Percentiles rank a stretch among this genome's conserved stretches.
phyloP scores from a whole-genome alignment of 192 early-diverging fungal species.

The Podila clonocystis region DNA sequence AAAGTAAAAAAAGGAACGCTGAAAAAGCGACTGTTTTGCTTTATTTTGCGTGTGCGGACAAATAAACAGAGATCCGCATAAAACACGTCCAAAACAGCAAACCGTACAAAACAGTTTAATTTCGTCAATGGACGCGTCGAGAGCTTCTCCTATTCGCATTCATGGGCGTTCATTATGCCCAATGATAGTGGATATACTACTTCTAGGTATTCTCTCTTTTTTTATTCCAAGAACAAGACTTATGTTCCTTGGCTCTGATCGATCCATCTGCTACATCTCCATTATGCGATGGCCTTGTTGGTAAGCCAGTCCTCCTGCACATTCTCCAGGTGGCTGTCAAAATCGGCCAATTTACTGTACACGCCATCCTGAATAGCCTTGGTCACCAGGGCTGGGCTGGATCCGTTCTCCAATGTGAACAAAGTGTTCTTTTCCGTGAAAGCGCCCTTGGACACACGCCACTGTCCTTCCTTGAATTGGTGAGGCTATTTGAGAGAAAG shows the following conservation, averaged over 20 bases:
- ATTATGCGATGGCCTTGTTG: slow-evolving; percentile 38
- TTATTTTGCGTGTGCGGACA: no score
- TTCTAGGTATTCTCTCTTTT: not conserved
- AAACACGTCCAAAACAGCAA: no score
- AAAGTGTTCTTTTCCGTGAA: slow-evolving; percentile 38
- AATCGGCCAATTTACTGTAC: slow-evolving; percentile 65
- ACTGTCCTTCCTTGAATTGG: slow-evolving; percentile 60
- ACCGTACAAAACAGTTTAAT: no score
- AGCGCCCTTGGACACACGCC: slow-evolving; percentile 55
- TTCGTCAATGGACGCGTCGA: no score
- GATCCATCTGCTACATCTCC: not conserved
- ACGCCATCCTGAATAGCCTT: slow-evolving; percentile 52
- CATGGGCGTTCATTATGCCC: no score
- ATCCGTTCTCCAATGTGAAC: slow-evolving; percentile 48
- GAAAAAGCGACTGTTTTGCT: no score
- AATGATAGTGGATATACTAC: no score
- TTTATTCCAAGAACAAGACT: not conserved
- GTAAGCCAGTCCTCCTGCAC: slow-evolving; percentile 69
- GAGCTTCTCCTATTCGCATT: no score
- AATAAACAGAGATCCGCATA: no score
- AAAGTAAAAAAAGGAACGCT: no score
- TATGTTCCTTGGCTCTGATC: not conserved
- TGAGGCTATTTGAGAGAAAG: slow-evolving; percentile 53
- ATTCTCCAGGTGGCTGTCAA: slow-evolving; percentile 78
- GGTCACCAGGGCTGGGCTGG: slow-evolving; percentile 25